Evolutionary conservation across 2,329 filamentous ascomycete species (phyloP).

Genomic region (Pseudogymnoascus sp.): DNA sequence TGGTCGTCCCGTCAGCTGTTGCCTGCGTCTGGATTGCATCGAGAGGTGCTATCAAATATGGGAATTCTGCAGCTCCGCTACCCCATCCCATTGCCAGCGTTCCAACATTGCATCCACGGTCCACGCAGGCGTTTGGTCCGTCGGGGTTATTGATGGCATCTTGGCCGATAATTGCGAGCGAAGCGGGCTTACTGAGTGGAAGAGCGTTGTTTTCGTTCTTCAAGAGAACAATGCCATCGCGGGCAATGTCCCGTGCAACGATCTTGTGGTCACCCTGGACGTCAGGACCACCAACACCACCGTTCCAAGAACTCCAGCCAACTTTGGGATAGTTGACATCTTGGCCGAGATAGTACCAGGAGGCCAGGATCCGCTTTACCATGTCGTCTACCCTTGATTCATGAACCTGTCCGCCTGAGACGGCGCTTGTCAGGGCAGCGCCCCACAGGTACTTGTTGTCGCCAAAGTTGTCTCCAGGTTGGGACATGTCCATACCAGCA

Average conservation of each 20-base stretch:
- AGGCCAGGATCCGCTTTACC: conserved; percentile 53
- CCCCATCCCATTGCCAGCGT: conserved; percentile 59
- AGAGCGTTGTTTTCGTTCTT: conserved; percentile 53
- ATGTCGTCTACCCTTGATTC: conserved; percentile 58
- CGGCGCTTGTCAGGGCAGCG: conserved; percentile 40
- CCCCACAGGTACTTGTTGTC: conserved; percentile 46
- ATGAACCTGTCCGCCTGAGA: conserved; percentile 48
- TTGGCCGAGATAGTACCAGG: conserved; percentile 52
- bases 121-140: conserved; percentile 55
- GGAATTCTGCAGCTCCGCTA: neutral
- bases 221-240: conserved; percentile 55
- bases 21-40: conserved; percentile 56
- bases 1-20: conserved; percentile 39
- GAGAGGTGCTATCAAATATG: conserved; percentile 54
- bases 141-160: conserved; percentile 51
- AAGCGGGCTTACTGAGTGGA: conserved; percentile 45
- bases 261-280: conserved; percentile 53
- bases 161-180: conserved; percentile 53
- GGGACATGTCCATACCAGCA: conserved; percentile 67
- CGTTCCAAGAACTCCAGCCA: conserved; percentile 34
- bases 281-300: conserved; percentile 29
- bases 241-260: conserved; percentile 47
- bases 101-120: conserved; percentile 52
- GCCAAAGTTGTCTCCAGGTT: conserved; percentile 61
- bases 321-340: conserved; percentile 38